Base-by-base conservation (phyloP, 345 rosid species). In the Eucalyptus marginata region DNA sequence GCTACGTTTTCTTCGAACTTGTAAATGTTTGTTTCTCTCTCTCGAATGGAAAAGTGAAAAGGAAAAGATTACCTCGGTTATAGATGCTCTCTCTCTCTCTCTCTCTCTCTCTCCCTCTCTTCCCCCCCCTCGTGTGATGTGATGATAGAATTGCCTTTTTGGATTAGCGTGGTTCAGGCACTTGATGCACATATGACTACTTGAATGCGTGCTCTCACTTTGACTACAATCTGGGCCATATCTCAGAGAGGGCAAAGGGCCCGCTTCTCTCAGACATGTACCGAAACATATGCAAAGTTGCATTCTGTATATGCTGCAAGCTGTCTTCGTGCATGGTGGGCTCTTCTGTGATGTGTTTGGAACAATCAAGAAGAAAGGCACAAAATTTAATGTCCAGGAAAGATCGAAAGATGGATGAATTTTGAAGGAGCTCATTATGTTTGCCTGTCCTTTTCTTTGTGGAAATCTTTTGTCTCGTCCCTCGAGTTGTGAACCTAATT, bases 71-170 rank as follows among this genome's bases (percentile, higher is more conserved):
- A 47, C 43, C 83, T 36, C 83, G 83, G 83, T 76, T 76, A 18
- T 59, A 29, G 16, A 59, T 27, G 68, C 33, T 59, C 16, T 27
- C 16, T 59, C 68, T 59, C 58, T 52, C 10, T 18, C 58, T 3
- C 54, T 7, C 58, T 52, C 25, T 1, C 58, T 0, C 56, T 13
- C 44, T 6, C 20, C 5, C 6, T 2, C 13, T 0, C 5, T 2
- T 5, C 0, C 16, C 3, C 54, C 54, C 4, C 0, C 4, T 24
- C 15, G 46, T 36, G 27, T 71, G 40, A 33, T 71, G 27, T 71
- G 43, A 68, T 2, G 22, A 68, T 36, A 10, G 47, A 76, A 20
- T 76, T 36, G 47, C 83, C 79, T 17, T 33, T 36, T 14, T n/a
- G 36, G 76, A 14, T n/a, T 1, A n/a, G 36, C 76, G 36, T n/a